Percentiles rank a stretch among this genome's conserved stretches.
Evolutionary conservation across 129 eudicot species (phyloP).

Genomic region (Heracleum sosnowskyi): DNA sequence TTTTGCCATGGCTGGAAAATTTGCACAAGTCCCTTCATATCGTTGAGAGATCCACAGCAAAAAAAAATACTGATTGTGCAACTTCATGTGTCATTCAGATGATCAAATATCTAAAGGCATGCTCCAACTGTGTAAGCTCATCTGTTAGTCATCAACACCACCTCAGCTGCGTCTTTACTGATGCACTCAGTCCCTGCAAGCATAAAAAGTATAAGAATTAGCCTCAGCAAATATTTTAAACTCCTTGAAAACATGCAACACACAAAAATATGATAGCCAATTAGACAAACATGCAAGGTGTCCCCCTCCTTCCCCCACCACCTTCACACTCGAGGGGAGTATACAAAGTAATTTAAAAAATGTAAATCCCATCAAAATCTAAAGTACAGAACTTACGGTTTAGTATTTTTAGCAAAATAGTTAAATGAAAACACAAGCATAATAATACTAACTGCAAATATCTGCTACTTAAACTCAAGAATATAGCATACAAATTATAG

Average conservation of each 20-base stretch:
- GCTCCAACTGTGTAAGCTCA: neutral
- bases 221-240: neutral
- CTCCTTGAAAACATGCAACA: neutral
- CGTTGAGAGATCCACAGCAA: neutral
- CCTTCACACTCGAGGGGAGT: neutral
- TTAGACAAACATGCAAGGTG: neutral
- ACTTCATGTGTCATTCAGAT: neutral
- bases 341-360: neutral
- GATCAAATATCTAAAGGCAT: neutral
- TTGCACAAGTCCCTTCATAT: neutral
- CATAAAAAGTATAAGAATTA: neutral
- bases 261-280: neutral
- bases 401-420: neutral
- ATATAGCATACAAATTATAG: neutral
- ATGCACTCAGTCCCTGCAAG: slow-evolving; percentile 1
- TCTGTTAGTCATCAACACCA: slow-evolving; percentile 1
- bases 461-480: neutral
- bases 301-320: neutral
- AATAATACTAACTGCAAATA: neutral
- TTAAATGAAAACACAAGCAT: neutral
- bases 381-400: neutral
- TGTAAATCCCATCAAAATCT: neutral
- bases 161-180: neutral
- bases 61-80: neutral
- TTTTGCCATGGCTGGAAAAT: neutral